Percentiles rank a stretch among this genome's conserved stretches.
These are phyloP conservation scores for Calendula officinalis DNA, from an alignment of 129 eudicot genomes.

Conservation along the genomic window DNA sequence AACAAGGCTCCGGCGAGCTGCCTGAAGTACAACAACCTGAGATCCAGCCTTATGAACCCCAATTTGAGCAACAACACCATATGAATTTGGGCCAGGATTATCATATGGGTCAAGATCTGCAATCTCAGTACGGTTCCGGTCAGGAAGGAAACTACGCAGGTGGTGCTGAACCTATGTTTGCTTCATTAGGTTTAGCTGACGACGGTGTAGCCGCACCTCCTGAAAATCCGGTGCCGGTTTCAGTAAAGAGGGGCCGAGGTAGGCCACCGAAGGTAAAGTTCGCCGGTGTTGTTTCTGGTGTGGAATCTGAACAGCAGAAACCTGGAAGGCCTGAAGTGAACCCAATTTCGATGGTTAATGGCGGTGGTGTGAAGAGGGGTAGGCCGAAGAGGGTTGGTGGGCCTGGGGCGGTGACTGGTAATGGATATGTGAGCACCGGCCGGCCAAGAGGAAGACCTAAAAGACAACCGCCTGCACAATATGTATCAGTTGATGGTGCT, in stretches of 20 bases:
- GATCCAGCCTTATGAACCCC: background rate
- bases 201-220: constrained; percentile 7
- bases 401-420: constrained; percentile 9
- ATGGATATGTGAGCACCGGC: background rate
- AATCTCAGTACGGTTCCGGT: background rate
- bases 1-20: background rate
- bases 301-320: constrained; percentile 12
- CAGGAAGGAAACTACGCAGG: constrained; percentile 1
- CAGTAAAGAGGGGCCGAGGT: constrained; percentile 38
- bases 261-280: constrained; percentile 31
- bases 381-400: constrained; percentile 41
- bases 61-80: constrained; percentile 8
- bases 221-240: background rate
- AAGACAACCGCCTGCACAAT: constrained; percentile 9
- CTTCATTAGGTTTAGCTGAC: constrained; percentile 32
- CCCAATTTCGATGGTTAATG: background rate
- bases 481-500: constrained; percentile 7
- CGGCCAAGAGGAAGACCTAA: constrained; percentile 52
- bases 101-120: background rate
- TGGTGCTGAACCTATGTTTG: constrained; percentile 35
- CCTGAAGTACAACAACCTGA: background rate
- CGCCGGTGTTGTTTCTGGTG: background rate
- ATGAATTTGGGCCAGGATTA: background rate
- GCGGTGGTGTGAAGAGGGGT: constrained; percentile 33
- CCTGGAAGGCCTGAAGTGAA: constrained; percentile 34